Percentiles rank a stretch among this genome's conserved stretches.
phyloP scores from a whole-genome alignment of 148 eudicot species.

The Silene latifolia region DNA sequence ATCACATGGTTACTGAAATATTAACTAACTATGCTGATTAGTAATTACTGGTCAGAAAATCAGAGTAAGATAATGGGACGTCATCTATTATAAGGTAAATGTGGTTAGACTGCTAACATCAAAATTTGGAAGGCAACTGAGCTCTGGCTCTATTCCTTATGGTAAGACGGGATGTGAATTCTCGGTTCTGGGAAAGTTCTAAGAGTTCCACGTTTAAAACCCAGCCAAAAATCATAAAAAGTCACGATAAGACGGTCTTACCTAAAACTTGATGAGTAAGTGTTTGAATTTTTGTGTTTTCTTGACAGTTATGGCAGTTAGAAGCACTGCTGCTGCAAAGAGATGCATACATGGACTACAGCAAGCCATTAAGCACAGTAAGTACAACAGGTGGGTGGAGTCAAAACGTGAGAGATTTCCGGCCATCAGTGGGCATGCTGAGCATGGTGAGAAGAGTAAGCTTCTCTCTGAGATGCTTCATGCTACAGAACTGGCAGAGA shows the following conservation, averaged over 20 bases:
- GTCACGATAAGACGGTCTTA: neutral
- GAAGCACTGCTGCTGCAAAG: slow-evolving; percentile 78
- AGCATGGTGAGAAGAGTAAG: slow-evolving; percentile 40
- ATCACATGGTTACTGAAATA: too few species aligned
- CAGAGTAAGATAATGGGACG: too few species aligned
- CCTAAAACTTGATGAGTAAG: neutral
- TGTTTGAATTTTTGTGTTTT: neutral
- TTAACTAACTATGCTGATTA: too few species aligned
- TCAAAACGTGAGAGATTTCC: slow-evolving; percentile 45
- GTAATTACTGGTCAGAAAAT: too few species aligned
- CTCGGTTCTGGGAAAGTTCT: too few species aligned
- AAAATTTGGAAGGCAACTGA: too few species aligned
- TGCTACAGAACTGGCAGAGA: slow-evolving; percentile 82
- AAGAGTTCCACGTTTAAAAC: too few species aligned
- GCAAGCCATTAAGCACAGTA: slow-evolving; percentile 71
- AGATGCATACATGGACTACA: slow-evolving; percentile 75
- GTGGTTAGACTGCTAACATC: too few species aligned
- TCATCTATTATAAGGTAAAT: too few species aligned
- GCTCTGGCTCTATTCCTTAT: too few species aligned
- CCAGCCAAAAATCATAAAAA: too few species aligned
- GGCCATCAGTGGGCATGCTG: slow-evolving; percentile 19
- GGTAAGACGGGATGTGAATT: too few species aligned
- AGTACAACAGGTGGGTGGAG: slow-evolving; percentile 57
- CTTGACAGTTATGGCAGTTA: slow-evolving; percentile 84
- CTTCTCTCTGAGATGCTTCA: slow-evolving; percentile 44